Evolutionary conservation across 345 rosid species (phyloP).

Genomic region (Bretschneidera sinensis): DNA sequence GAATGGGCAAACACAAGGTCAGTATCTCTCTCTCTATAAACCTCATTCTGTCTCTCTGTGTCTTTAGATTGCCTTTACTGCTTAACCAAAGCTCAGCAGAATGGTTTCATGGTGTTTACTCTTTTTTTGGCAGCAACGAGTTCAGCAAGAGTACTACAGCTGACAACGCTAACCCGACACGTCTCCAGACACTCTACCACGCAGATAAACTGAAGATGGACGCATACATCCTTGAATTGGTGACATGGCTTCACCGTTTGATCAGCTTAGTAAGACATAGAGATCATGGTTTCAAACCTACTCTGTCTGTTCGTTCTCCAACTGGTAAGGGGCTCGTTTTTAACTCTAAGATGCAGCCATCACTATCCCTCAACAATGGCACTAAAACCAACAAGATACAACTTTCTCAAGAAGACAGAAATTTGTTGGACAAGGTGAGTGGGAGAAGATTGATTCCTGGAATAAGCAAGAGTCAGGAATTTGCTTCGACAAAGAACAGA

Average conservation of each 20-base stretch:
- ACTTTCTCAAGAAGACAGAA: conserved; percentile 62
- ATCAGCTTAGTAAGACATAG: conserved; percentile 46
- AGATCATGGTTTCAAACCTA: conserved; percentile 33
- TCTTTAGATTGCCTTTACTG: too few species aligned
- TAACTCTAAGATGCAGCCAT: conserved; percentile 34
- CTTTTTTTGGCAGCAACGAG: conserved; percentile 27
- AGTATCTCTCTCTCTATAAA: conserved; percentile 27
- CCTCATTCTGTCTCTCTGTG: not conserved
- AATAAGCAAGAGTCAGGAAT: conserved; percentile 83
- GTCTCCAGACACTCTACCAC: conserved; percentile 78
- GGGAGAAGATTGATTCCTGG: conserved; percentile 45
- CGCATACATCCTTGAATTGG: conserved; percentile 58
- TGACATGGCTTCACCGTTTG: conserved; percentile 72
- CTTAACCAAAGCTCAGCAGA: not conserved
- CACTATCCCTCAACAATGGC: conserved; percentile 21
- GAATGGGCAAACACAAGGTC: conserved; percentile 94
- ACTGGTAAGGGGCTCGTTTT: conserved; percentile 19
- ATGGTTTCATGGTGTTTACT: conserved; percentile 1
- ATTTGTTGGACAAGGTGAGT: conserved; percentile 43
- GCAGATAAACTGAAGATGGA: conserved; percentile 70
- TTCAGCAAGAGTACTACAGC: conserved; percentile 19
- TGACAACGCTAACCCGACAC: conserved; percentile 36
- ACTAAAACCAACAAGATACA: conserved; percentile 24
- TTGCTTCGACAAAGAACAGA: conserved; percentile 30
- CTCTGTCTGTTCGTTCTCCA: conserved; percentile 33